Base-by-base conservation (phyloP, 768 basidiomycete species). In the Pleurotus pulmonarius region DNA sequence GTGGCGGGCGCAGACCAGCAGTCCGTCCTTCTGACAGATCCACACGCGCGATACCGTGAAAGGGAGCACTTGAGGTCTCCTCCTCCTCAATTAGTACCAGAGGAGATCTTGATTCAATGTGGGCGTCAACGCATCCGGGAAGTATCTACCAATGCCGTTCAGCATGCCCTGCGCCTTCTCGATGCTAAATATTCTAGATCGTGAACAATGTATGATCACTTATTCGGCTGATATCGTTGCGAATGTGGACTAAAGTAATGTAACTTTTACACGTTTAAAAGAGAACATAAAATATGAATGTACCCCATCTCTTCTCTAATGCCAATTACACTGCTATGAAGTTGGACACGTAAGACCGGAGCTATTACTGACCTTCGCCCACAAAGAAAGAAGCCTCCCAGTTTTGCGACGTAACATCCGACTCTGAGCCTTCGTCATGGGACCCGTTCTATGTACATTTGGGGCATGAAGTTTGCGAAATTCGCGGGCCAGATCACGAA, bases 81-180 rank as follows among this genome's bases (percentile, higher is more conserved):
- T 9, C 79, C 84, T 4, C 79, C 80, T 3, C 75, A 69, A 47
- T 72, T 86, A 25, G 82, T 83, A 3, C 83, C 85, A 2, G 80
- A 87, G 58, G 85, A 87, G 43, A 73, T 86, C 5, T 69, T 85
- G 40, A 68, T 85, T 39, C 77, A 78, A 58, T 88, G 87, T 66
- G 85, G 86, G n/a, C 80, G 77, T 49, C 76, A 77, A 56, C 69
- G 71, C 9, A 73, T 89, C 46, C 81, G 82, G 20, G 83, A 88
- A 65, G 92, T 93, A 12, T 82, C 83, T 58, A 74, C 83, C 15
- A 87, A 88, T 56, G 88, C 83, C 15, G 87, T 94, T 25, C 81
- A 75, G 51, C 87, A 91, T 60, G 91, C 90, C 5, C 69, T 93
- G 20, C 83, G 86, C 57, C 67, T 93, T 22, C 75, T 94, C 38